These are phyloP conservation scores for Malassezia japonica DNA, from an alignment of 1,284 basidiomycete genomes.

Conservation along the genomic window DNA sequence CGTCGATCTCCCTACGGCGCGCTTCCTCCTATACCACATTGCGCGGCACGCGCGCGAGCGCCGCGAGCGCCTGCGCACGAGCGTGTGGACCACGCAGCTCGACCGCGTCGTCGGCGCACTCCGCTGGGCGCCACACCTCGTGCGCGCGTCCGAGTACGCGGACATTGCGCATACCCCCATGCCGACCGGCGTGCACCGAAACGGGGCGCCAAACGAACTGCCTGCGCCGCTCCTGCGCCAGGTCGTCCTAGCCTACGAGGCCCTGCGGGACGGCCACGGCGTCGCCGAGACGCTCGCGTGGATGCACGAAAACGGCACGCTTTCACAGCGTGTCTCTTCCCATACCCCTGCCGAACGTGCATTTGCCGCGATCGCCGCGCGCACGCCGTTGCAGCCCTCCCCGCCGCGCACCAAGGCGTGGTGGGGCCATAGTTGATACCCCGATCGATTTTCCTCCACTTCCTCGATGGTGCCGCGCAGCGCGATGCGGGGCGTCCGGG, in stretches of 20 bases:
- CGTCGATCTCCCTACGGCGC: conserved; percentile 6
- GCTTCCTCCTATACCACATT: conserved; percentile 13
- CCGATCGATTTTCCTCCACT: background rate
- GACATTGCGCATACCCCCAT: background rate
- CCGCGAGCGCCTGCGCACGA: background rate
- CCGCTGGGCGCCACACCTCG: background rate
- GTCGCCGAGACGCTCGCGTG: conserved; percentile 6
- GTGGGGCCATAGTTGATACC: conserved; percentile 7
- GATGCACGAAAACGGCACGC: background rate
- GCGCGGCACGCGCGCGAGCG: background rate
- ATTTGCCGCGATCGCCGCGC: background rate
- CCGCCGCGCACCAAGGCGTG: conserved; percentile 5
- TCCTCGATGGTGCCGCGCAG: background rate
- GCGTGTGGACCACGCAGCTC: background rate
- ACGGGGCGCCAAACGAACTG: background rate
- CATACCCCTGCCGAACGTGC: background rate
- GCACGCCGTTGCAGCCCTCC: background rate
- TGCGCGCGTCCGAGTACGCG: background rate
- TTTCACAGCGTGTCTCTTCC: background rate
- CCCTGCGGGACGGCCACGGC: conserved; percentile 2
- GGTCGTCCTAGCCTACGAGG: conserved; percentile 4
- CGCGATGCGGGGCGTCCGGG: background rate
- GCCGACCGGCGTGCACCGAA: background rate
- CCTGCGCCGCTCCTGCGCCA: conserved; percentile 1
- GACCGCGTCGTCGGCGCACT: conserved; percentile 1